phyloP scores from a whole-genome alignment of 2,329 filamentous ascomycete genomes.

The Neofusicoccum cordaticola region DNA sequence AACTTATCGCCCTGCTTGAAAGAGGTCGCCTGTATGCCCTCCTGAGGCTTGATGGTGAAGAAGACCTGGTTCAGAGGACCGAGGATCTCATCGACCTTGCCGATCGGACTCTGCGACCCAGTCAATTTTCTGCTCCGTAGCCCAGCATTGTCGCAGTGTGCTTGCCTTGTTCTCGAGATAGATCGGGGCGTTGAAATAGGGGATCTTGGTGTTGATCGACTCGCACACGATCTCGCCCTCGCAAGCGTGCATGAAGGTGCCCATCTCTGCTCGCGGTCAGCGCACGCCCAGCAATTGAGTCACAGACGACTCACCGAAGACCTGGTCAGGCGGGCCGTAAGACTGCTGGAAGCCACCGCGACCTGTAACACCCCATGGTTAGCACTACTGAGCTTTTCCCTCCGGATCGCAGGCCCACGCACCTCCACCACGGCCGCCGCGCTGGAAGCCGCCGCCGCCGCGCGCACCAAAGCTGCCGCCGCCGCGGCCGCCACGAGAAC shows the following conservation, averaged over 20 bases:
- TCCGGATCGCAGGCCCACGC: conserved; percentile 1
- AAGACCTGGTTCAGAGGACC: conserved; percentile 97
- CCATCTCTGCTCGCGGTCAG: conserved; percentile 67
- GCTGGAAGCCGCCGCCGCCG: conserved; percentile 48
- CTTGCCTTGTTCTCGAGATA: conserved; percentile 95
- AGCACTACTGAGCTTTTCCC: conserved; percentile 10
- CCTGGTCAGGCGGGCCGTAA: conserved; percentile 45
- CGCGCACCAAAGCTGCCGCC: conserved; percentile 43
- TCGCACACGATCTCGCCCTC: conserved; percentile 98
- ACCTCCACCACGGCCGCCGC: conserved; percentile 53
- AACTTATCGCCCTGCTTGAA: conserved; percentile 98
- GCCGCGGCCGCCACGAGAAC: conserved; percentile 41
- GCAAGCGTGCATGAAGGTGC: conserved; percentile 87
- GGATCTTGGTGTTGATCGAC: conserved; percentile 90
- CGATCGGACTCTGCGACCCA: conserved; percentile 66
- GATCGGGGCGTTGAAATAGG: conserved; percentile 98
- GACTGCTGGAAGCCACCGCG: conserved; percentile 37
- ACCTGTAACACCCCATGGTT: conserved; percentile 25
- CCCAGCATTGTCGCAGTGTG: conserved; percentile 16
- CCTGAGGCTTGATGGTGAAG: conserved; percentile 96
- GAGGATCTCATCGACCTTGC: conserved; percentile 97
- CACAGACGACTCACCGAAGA: conserved; percentile 35
- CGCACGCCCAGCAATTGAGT: neutral
- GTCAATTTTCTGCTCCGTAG: conserved; percentile 23
- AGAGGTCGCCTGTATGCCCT: conserved; percentile 89